A percentile compares a stretch with the other conserved stretches of the same genome.
These are phyloP conservation scores for Sporobolomyces pararoseus DNA, from an alignment of 768 basidiomycete genomes.

Conservation along the genomic window DNA sequence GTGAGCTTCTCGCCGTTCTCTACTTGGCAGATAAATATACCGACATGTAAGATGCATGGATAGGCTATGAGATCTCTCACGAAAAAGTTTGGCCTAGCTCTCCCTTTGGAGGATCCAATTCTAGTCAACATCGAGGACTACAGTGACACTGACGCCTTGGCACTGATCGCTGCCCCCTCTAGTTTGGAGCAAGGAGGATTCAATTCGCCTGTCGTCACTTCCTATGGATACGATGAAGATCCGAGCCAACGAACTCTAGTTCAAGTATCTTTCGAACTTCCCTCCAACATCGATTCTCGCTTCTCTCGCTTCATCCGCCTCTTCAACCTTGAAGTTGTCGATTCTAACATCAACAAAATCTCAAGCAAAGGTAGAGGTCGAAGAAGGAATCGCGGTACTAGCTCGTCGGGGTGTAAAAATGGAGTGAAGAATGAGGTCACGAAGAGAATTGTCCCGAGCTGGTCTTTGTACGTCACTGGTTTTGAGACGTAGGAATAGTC, in stretches of 20 bases:
- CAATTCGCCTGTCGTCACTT: neutral
- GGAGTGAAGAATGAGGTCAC: neutral
- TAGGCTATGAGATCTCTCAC: too few relatives aligned
- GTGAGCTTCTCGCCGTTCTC: too few relatives aligned
- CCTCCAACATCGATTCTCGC: neutral
- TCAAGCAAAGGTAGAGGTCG: too few relatives aligned
- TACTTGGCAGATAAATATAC: too few relatives aligned
- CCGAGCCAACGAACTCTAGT: too few relatives aligned
- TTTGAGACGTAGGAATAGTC: too few relatives aligned
- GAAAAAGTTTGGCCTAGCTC: neutral
- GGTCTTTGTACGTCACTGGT: too few relatives aligned
- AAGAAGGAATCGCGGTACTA: too few relatives aligned
- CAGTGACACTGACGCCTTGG: neutral
- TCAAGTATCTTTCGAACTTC: neutral
- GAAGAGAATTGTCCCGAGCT: too few relatives aligned
- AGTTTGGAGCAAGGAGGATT: neutral
- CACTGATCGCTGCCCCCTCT: neutral
- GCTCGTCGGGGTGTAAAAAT: neutral
- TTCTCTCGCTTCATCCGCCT: neutral
- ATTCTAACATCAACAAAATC: neutral
- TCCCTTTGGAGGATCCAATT: neutral
- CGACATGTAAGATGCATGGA: too few relatives aligned
- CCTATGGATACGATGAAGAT: neutral
- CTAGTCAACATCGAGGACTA: neutral
- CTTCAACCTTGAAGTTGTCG: neutral